Percentiles rank a stretch among this genome's conserved stretches.
Conservation (phyloP, 116 monocot species). For the Zostera marina region DNA sequence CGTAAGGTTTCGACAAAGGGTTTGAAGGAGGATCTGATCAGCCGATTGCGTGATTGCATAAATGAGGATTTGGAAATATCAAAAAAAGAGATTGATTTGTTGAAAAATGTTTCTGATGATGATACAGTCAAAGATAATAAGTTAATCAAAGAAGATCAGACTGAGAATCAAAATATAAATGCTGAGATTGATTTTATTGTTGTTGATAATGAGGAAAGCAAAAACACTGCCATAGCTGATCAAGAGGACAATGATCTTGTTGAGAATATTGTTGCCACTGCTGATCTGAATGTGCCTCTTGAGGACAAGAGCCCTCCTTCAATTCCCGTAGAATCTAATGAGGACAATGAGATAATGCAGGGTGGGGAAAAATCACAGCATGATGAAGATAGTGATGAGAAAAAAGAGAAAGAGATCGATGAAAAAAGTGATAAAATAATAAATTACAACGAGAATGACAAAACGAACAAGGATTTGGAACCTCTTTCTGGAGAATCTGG, state of each 20-base stretch:
- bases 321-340: background rate
- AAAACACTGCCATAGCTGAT: background rate
- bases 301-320: conserved; percentile 5
- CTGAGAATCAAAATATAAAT: background rate
- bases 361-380: background rate
- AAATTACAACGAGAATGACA: background rate
- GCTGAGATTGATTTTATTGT: background rate
- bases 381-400: background rate
- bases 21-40: conserved; percentile 73
- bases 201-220: background rate
- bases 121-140: conserved; percentile 1
- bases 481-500: conserved; percentile 24
- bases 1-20: conserved; percentile 56
- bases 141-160: background rate
- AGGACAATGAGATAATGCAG: background rate
- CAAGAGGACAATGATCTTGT: conserved; percentile 7
- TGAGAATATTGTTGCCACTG: background rate
- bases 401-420: background rate
- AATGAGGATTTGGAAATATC: conserved; percentile 36
- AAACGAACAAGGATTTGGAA: conserved; percentile 5
- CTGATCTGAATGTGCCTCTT: conserved; percentile 8
- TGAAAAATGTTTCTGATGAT: conserved; percentile 6
- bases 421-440: background rate
- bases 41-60: conserved; percentile 13
- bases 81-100: conserved; percentile 11